Conservation (phyloP, 2,329 filamentous ascomycete genomes). For the Calonectria hawksworthii region DNA sequence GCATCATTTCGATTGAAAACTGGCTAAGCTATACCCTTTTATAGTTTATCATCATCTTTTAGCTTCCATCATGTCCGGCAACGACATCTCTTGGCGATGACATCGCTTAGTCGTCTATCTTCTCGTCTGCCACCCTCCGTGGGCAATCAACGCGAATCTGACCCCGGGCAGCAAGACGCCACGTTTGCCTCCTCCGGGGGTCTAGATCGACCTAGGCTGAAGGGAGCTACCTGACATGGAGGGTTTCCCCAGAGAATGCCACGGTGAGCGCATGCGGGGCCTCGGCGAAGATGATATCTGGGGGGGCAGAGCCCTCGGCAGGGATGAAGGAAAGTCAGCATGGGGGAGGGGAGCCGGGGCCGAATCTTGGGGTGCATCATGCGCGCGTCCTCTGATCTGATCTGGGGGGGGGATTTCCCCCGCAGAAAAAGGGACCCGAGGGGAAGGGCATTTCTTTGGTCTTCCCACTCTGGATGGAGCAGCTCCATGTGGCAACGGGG, state of each 20-base stretch:
- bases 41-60: neutral
- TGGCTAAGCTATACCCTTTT: neutral
- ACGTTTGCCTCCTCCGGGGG: neutral
- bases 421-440: neutral
- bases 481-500: neutral
- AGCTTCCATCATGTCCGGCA: neutral
- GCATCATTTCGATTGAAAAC: neutral
- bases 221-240: neutral
- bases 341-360: too few relatives aligned
- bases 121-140: neutral
- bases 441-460: neutral
- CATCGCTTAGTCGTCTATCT: neutral
- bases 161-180: conserved; percentile 1
- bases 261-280: neutral
- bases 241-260: neutral
- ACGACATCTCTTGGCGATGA: neutral
- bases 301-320: neutral
- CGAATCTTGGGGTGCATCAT: conserved; percentile 4
- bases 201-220: neutral
- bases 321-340: neutral
- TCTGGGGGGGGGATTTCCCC: neutral
- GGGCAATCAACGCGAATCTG: neutral
- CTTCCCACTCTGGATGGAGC: neutral
- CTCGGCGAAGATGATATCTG: conserved; percentile 1
- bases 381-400: neutral